Evolutionary conservation across 306 rosid species (phyloP).

Genomic region (Datisca glomerata): DNA sequence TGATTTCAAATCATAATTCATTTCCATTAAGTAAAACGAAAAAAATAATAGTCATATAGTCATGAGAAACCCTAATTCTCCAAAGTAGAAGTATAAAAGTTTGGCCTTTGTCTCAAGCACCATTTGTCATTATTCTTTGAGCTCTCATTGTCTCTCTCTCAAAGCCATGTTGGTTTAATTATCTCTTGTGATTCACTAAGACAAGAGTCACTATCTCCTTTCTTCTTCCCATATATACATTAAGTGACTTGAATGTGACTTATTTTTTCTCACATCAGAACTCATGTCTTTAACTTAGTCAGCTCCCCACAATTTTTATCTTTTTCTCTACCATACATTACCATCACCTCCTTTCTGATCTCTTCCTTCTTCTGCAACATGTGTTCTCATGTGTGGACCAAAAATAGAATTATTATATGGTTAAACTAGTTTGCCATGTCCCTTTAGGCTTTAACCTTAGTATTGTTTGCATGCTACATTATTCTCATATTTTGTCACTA

Average conservation of each 20-base stretch:
- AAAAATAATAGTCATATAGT: too few relatives aligned
- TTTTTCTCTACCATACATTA: constrained; percentile 14
- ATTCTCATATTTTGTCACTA: constrained; percentile 9
- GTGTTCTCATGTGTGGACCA: constrained; percentile 25
- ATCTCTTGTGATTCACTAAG: constrained; percentile 17
- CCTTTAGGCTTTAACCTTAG: constrained; percentile 4
- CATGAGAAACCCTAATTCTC: too few relatives aligned
- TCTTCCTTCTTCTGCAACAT: constrained; percentile 5
- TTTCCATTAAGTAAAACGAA: too few relatives aligned
- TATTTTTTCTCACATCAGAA: constrained; percentile 29
- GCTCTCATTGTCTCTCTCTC: constrained; percentile 4
- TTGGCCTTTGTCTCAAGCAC: too few relatives aligned
- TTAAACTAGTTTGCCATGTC: constrained; percentile 18
- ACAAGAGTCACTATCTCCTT: constrained; percentile 48
- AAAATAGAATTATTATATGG: constrained; percentile 10
- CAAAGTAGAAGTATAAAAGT: too few relatives aligned
- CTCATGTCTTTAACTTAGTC: constrained; percentile 15
- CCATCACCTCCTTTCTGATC: not conserved
- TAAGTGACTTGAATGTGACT: constrained; percentile 47
- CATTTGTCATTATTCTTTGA: too few relatives aligned
- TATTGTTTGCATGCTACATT: not conserved
- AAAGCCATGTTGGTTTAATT: constrained; percentile 17
- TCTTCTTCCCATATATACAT: constrained; percentile 43
- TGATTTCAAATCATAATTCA: too few relatives aligned
- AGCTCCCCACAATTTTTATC: constrained; percentile 2